phyloP scores from a whole-genome alignment of 2,329 filamentous ascomycete genomes.

The Lizonia empirigonia region DNA sequence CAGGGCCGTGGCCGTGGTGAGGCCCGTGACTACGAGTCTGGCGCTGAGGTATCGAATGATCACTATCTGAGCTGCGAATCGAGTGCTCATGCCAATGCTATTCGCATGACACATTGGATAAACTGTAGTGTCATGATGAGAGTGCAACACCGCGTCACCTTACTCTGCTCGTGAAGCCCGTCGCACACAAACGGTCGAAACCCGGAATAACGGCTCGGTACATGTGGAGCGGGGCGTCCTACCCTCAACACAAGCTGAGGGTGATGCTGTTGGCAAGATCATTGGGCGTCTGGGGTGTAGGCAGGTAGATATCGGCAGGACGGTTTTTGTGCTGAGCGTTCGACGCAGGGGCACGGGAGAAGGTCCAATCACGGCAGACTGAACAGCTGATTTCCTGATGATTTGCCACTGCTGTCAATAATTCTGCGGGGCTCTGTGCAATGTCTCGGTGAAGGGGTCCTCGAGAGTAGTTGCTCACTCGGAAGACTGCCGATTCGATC shows the following conservation, averaged over 20 bases:
- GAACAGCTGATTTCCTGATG: not conserved
- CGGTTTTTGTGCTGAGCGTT: not conserved
- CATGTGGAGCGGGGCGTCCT: constrained; percentile 15
- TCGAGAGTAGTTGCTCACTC: not conserved
- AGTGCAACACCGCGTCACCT: constrained; percentile 18
- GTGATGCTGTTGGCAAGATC: constrained; percentile 5
- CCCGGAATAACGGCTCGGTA: constrained; percentile 13
- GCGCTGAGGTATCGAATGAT: not conserved
- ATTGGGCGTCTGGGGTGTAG: constrained; percentile 11
- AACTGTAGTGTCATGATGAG: constrained; percentile 1
- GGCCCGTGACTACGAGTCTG: not conserved
- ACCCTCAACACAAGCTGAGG: constrained; percentile 15
- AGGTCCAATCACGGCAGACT: not conserved
- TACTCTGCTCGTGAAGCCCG: constrained; percentile 11
- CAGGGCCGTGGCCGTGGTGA: constrained; percentile 3
- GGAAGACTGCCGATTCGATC: constrained; percentile 8
- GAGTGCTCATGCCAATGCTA: not conserved
- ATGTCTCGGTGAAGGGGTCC: constrained; percentile 4
- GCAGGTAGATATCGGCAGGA: constrained; percentile 5
- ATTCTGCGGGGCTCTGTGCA: constrained; percentile 4
- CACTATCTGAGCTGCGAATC: not conserved
- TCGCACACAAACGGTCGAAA: constrained; percentile 18
- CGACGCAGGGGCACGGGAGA: constrained; percentile 2
- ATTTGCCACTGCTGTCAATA: constrained; percentile 4
- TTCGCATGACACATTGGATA: constrained; percentile 1